Percentiles rank a stretch among this genome's conserved stretches.
phyloP scores from a whole-genome alignment of 2,329 filamentous ascomycete genomes.

The Aspergillus persii region DNA sequence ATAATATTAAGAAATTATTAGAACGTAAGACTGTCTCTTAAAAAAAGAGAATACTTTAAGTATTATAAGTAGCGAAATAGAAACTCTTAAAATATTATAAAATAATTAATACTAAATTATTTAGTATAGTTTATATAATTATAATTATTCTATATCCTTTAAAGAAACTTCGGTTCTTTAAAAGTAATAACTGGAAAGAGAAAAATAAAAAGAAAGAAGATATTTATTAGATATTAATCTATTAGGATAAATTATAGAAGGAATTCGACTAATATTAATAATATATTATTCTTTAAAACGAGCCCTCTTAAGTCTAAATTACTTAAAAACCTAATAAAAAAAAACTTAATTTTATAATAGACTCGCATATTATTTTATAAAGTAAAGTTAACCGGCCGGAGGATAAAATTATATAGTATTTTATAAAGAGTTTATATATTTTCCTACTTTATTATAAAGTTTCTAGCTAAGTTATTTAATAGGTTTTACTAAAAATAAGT shows the following conservation, averaged over 20 bases:
- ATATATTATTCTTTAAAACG: background rate
- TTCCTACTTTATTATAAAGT: background rate
- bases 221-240: background rate
- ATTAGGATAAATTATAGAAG: background rate
- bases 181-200: background rate
- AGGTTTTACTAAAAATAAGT: too few species aligned
- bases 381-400: too few species aligned
- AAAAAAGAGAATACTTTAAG: background rate
- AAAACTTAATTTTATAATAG: too few species aligned
- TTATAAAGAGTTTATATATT: too few species aligned
- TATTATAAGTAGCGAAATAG: background rate
- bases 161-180: background rate
- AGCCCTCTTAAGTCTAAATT: too few species aligned
- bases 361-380: too few species aligned
- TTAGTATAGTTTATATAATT: background rate
- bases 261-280: background rate
- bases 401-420: too few species aligned
- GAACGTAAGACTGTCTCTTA: background rate
- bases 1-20: background rate
- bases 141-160: background rate
- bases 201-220: background rate
- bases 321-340: too few species aligned
- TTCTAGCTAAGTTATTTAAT: too few species aligned
- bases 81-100: conserved; percentile 1
- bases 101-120: background rate